Conservation (phyloP, 768 basidiomycete species). For the Russula emetica region DNA sequence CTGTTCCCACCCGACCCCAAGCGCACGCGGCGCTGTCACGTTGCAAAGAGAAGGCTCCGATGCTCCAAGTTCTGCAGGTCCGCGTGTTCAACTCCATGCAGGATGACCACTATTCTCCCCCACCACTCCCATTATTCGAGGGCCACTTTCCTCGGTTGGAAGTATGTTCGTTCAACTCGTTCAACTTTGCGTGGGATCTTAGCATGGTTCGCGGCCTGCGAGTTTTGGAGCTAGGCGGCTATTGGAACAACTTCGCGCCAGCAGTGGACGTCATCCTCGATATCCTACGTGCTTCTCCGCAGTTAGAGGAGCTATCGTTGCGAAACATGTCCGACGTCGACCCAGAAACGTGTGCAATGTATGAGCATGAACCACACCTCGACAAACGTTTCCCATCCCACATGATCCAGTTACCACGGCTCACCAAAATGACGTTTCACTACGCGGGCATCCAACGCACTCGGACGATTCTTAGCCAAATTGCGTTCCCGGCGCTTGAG, state of each 20-base stretch:
- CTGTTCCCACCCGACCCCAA: constrained; percentile 73
- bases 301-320: constrained; percentile 71
- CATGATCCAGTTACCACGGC: constrained; percentile 51
- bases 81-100: constrained; percentile 75
- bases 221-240: constrained; percentile 71
- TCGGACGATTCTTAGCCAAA: constrained; percentile 60
- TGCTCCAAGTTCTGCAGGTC: constrained; percentile 69
- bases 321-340: constrained; percentile 71
- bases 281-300: constrained; percentile 68
- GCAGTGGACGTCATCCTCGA: constrained; percentile 59
- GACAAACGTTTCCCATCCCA: constrained; percentile 34
- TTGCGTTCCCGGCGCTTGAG: constrained; percentile 66
- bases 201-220: constrained; percentile 57
- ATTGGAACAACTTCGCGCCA: constrained; percentile 73
- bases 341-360: constrained; percentile 39
- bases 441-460: constrained; percentile 69
- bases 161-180: constrained; percentile 76
- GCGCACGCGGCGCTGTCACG: constrained; percentile 69
- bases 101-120: constrained; percentile 57
- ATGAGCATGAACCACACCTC: constrained; percentile 32
- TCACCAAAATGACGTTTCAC: constrained; percentile 69
- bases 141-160: constrained; percentile 67
- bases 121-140: constrained; percentile 65
- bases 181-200: constrained; percentile 77
- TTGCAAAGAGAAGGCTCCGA: constrained; percentile 71